Evolutionary conservation across 768 basidiomycete species (phyloP), one percentile per base, ranked within the genome.

Genomic region (Rhizopogon vinicolor): DNA sequence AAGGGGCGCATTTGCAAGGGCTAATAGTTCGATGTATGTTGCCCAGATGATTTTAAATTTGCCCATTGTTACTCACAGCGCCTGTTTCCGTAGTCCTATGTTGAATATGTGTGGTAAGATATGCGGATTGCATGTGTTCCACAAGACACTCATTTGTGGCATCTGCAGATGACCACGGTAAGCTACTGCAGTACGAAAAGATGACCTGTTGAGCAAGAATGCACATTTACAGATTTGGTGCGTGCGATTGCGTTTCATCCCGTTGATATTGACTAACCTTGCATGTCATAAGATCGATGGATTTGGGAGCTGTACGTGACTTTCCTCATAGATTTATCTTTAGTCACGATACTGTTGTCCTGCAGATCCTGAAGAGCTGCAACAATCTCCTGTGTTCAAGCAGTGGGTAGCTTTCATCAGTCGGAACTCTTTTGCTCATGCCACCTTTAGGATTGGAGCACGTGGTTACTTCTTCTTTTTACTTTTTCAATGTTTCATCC

Each of bases 401-500:
- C 72, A 77, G 89, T 91, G 63, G 64, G 69, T 61, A 39, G 25
- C 18, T 10, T 53, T 40, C 35, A 22, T 3, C 40, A 33, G 12
- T 56, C n/a, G 14, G 18, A 41, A 16, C 16, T 16, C 3, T 25
- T 31, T 4, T 19, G 13, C 18, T 22, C 5, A 16, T 29, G 16
- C 10, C 35, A 18, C 46, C 59, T 51, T 44, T 56, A 91, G 88
- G 7, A 89, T 98, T 53, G 96, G 95, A 6, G 71, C 83, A 0
- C 76, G 89, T 60, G 92, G 87, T 19, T 97, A 94, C 72, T 95
- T 95, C 69, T 95, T 86, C 76, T 99, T 86, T 73, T 76, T 96
- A 19, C 77, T 99, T 1, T 98, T 99, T 77, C 96, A 99, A 62
- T 91, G 90, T 61, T 95, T 95, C 68, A 83, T 89, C 62, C 86